Percentiles rank a stretch among this genome's conserved stretches.
Evolutionary conservation across 768 basidiomycete genomes (phyloP).

Genomic region (Brasilioporus rufonigricans): DNA sequence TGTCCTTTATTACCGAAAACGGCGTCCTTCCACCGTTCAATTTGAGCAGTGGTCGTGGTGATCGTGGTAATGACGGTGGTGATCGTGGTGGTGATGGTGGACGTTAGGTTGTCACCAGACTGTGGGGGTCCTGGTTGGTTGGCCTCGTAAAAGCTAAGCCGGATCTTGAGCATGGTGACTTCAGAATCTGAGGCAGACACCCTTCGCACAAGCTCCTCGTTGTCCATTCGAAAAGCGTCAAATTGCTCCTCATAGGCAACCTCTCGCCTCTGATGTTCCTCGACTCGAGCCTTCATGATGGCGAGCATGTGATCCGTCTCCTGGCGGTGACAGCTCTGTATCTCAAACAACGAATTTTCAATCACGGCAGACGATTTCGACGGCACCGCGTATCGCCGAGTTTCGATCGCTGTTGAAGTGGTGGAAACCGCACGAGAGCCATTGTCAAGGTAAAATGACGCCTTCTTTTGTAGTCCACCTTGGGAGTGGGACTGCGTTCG

Average conservation of each 20-base stretch:
- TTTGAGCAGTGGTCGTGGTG: neutral
- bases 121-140: neutral
- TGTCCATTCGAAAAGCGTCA: neutral
- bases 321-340: neutral
- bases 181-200: neutral
- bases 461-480: neutral
- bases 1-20: neutral
- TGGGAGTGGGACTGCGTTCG: neutral
- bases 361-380: neutral
- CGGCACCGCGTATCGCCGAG: too few species aligned
- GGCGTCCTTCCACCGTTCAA: neutral
- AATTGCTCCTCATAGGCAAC: neutral
- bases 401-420: too few species aligned
- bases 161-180: neutral
- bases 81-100: neutral
- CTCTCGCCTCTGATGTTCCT: neutral
- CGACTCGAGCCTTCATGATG: neutral
- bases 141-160: neutral
- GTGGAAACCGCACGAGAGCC: too few species aligned
- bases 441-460: too few species aligned
- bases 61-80: constrained; percentile 1
- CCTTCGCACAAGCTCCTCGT: neutral
- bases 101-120: neutral
- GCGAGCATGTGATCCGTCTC: constrained; percentile 1
- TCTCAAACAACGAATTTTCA: neutral